Percentiles rank a stretch among this genome's conserved stretches.
Evolutionary conservation across 352 stramenopile genomes (phyloP).

Genomic region (Phytophthora fragariaefolia): DNA sequence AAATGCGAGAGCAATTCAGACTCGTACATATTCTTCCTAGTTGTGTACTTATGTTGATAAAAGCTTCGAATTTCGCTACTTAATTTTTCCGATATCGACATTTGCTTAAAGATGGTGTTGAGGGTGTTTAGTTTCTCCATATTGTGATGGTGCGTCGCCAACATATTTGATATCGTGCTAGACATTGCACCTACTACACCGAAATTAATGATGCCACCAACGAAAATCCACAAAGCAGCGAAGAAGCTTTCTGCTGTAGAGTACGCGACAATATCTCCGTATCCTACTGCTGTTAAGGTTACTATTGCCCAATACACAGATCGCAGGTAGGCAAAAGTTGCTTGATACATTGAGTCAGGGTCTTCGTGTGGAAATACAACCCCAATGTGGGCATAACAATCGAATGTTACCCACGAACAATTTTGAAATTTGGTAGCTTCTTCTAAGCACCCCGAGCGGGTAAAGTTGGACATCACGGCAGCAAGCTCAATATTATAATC

Average conservation of each 20-base stretch:
- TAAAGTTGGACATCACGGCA: constrained; percentile 24
- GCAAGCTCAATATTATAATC: neutral
- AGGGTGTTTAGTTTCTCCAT: constrained; percentile 69
- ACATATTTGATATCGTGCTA: constrained; percentile 70
- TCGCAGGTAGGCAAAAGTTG: constrained; percentile 65
- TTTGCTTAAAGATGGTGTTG: constrained; percentile 61
- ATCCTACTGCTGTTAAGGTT: constrained; percentile 70
- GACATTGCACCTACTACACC: constrained; percentile 77
- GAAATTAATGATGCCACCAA: constrained; percentile 80
- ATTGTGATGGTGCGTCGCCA: constrained; percentile 58
- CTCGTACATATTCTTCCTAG: constrained; percentile 66
- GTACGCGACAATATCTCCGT: constrained; percentile 42
- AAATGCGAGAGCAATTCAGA: constrained; percentile 60
- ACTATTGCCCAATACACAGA: constrained; percentile 80
- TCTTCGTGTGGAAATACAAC: constrained; percentile 40
- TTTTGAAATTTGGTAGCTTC: constrained; percentile 53
- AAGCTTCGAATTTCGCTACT: constrained; percentile 49
- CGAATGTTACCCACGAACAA: constrained; percentile 75
- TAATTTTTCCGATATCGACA: constrained; percentile 50
- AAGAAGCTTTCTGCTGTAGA: constrained; percentile 71
- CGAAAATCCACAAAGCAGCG: constrained; percentile 65
- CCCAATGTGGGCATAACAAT: constrained; percentile 64
- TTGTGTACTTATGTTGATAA: constrained; percentile 78
- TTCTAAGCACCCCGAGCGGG: constrained; percentile 47
- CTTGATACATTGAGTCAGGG: constrained; percentile 44